Conservation (phyloP, 352 stramenopile species). For the Globisporangium viniferum region DNA sequence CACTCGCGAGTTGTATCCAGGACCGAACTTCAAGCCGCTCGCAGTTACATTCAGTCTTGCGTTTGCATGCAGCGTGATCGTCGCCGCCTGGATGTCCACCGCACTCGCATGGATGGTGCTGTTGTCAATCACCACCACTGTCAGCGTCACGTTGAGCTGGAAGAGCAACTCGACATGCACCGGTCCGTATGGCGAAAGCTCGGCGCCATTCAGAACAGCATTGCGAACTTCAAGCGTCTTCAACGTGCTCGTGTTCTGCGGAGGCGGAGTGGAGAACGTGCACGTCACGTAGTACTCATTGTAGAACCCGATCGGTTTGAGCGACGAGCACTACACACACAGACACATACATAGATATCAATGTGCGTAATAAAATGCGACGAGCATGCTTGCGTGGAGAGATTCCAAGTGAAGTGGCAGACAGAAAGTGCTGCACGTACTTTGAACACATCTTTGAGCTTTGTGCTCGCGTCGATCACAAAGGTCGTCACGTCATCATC, state of each 20-base stretch:
- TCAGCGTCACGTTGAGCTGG: conserved; percentile 29
- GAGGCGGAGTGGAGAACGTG: conserved; percentile 29
- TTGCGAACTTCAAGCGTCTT: conserved; percentile 40
- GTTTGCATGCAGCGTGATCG: conserved; percentile 37
- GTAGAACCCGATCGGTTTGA: conserved; percentile 70
- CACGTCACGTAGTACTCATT: conserved; percentile 86
- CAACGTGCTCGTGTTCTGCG: conserved; percentile 23
- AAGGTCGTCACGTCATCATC: conserved; percentile 24
- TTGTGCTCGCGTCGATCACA: conserved; percentile 50
- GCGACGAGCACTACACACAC: conserved; percentile 44
- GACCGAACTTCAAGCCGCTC: conserved; percentile 72
- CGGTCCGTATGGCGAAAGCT: conserved; percentile 28
- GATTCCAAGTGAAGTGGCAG: neutral
- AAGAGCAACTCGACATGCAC: conserved; percentile 60
- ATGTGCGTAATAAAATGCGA: neutral
- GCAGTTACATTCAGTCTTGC: conserved; percentile 60
- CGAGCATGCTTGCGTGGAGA: neutral
- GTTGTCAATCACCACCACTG: conserved; percentile 41
- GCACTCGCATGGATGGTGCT: conserved; percentile 53
- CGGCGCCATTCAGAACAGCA: conserved; percentile 39
- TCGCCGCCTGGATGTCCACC: conserved; percentile 47
- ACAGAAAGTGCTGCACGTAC: neutral
- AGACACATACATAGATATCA: neutral
- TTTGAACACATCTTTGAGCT: conserved; percentile 51
- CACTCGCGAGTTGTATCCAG: conserved; percentile 74